Base-by-base conservation (phyloP, 495 filamentous ascomycete species). In the Lepraria neglecta region DNA sequence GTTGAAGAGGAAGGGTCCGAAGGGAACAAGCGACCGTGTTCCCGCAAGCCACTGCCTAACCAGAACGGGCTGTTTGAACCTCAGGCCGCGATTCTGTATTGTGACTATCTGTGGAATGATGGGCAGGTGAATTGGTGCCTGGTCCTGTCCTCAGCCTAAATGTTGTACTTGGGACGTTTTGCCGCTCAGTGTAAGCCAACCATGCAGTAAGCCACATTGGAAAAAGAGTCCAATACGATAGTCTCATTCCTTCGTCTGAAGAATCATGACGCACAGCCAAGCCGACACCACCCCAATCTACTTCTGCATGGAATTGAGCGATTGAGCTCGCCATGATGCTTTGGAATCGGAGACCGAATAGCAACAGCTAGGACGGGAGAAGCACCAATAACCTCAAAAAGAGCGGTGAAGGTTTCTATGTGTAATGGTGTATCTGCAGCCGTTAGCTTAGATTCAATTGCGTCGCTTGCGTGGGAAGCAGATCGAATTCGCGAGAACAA, bases 31-130 rank as follows among this genome's bases (percentile, higher is more conserved):
- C 57, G 46, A 59, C 57, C 46, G 46, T 59, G 35, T 59, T 59
- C 57, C 57, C 57, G 57, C 46, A 59, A 59, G 57, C 57, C 57
- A 27, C 30, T 21, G 35, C 57, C 46, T 59, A 59, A 59, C 46
- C 45, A 17, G 30, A 50, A 48, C 35, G 45, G 57, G 19, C 24
- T 27, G 21, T 42, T 51, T 28, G 38, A 60, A 60, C 35, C 30
- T 54, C 51, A 54, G 30, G 17, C 35, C 35, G 30, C 30, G 27
- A 33, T 35, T 21, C 30, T n/a, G 51, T 54, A 38, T 38, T 19
- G 30, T 54, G 19, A n/a, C 6, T n/a, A 19, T 35, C 19, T 10
- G 28, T 10, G 31, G 21, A 38, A 24, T 17, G 51, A 54, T 35
- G 30, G 30, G 51, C 51, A 33, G 30, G 19, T 30, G 51, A 54